phyloP scores from a whole-genome alignment of 2,329 filamentous ascomycete genomes.

The Westerdykella ornata region DNA sequence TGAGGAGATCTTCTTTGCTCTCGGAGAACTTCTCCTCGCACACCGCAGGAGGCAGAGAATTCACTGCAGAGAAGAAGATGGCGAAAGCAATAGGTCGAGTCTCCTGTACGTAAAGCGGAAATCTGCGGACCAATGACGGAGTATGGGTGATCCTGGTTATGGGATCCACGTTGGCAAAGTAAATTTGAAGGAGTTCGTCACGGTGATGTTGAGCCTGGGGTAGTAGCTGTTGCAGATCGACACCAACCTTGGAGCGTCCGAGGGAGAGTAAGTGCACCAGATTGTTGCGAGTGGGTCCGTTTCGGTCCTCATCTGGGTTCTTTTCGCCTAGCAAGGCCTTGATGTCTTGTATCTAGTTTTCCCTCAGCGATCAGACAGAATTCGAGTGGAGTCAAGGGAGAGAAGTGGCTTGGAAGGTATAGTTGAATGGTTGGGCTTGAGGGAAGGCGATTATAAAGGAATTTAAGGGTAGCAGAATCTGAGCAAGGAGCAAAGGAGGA shows the following conservation, averaged over 20 bases:
- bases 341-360: slow-evolving; percentile 34
- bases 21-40: slow-evolving; percentile 29
- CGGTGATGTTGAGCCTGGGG: slow-evolving; percentile 26
- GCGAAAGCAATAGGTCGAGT: slow-evolving; percentile 32
- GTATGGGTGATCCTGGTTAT: slow-evolving; percentile 35
- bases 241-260: slow-evolving; percentile 24
- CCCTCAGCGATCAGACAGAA: not conserved
- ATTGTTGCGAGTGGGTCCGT: slow-evolving; percentile 24
- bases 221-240: slow-evolving; percentile 23
- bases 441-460: no score
- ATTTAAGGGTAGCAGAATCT: not conserved
- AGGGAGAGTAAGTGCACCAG: slow-evolving; percentile 30
- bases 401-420: not conserved
- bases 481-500: not conserved
- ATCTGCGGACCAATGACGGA: slow-evolving; percentile 25
- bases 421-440: not conserved
- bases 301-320: slow-evolving; percentile 24
- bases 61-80: slow-evolving; percentile 34
- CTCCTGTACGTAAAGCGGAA: slow-evolving; percentile 23
- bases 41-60: slow-evolving; percentile 26
- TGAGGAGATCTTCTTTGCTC: slow-evolving; percentile 27
- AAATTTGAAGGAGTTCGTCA: slow-evolving; percentile 30
- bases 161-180: slow-evolving; percentile 34
- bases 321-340: slow-evolving; percentile 32
- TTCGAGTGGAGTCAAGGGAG: not conserved